These are phyloP conservation scores for Aspergillus coremiiformis DNA, from an alignment of 495 filamentous ascomycete species.

Conservation along the genomic window DNA sequence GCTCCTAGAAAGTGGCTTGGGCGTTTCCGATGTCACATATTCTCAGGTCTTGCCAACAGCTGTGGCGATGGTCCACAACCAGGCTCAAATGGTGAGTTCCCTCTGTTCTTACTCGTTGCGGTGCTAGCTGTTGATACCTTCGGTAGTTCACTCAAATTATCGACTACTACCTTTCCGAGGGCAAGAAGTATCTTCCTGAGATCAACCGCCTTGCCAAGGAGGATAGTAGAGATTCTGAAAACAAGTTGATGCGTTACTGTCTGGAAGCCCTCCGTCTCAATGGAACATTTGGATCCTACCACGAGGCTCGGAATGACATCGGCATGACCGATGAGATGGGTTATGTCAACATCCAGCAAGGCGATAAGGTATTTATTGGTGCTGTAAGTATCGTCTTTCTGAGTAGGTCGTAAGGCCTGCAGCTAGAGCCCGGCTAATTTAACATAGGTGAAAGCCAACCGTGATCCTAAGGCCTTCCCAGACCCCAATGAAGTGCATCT, in stretches of 20 bases:
- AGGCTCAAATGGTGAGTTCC: conserved; percentile 50
- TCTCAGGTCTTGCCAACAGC: conserved; percentile 59
- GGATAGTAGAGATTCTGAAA: conserved; percentile 41
- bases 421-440: conserved; percentile 1
- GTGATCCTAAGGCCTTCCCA: conserved; percentile 60
- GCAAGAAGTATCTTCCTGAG: conserved; percentile 48
- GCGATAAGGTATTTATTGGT: conserved; percentile 47
- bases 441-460: conserved; percentile 40
- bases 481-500: conserved; percentile 58
- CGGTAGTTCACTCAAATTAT: conserved; percentile 61
- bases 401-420: conserved; percentile 11
- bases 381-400: conserved; percentile 27
- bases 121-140: neutral
- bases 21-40: conserved; percentile 64
- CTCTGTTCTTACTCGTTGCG: neutral
- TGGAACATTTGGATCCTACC: conserved; percentile 52
- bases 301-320: conserved; percentile 35
- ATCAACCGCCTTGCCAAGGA: conserved; percentile 49
- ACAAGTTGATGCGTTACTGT: conserved; percentile 42
- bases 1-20: conserved; percentile 57
- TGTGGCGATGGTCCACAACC: conserved; percentile 57
- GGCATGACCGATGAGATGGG: conserved; percentile 46
- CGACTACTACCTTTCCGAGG: conserved; percentile 66
- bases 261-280: conserved; percentile 54
- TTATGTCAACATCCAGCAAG: conserved; percentile 42